A percentile compares a stretch with the other conserved stretches of the same genome.
phyloP scores from a whole-genome alignment of 768 basidiomycete species.

The Amyloporia xantha region DNA sequence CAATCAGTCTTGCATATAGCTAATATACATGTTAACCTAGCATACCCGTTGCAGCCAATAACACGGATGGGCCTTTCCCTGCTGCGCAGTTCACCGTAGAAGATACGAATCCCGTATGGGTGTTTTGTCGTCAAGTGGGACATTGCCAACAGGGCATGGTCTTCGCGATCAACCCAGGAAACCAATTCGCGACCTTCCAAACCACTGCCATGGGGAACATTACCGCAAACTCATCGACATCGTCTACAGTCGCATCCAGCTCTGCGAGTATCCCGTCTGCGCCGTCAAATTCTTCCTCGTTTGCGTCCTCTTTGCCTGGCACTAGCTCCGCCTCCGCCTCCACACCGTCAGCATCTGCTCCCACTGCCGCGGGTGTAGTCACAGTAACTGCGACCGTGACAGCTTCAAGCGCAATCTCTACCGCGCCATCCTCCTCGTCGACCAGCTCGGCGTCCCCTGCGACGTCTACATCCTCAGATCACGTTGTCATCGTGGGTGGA shows the following conservation, averaged over 20 bases:
- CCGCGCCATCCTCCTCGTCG: conserved; percentile 23
- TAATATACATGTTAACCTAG: conserved; percentile 28
- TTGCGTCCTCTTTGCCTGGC: conserved; percentile 11
- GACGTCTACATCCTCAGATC: conserved; percentile 34
- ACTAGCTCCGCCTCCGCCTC: conserved; percentile 18
- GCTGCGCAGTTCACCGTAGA: conserved; percentile 36
- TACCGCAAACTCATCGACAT: conserved; percentile 10
- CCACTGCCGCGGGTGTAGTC: conserved; percentile 27
- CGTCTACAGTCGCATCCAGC: conserved; percentile 4
- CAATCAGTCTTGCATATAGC: neutral
- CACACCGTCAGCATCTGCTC: conserved; percentile 21
- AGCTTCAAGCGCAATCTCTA: conserved; percentile 17
- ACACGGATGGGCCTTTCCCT: conserved; percentile 37
- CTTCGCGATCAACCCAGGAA: conserved; percentile 56
- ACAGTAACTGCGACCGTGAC: conserved; percentile 37
- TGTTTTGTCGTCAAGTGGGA: conserved; percentile 48
- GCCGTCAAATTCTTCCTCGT: conserved; percentile 11
- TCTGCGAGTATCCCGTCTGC: conserved; percentile 9
- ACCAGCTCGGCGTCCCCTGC: conserved; percentile 30
- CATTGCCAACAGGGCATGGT: conserved; percentile 63
- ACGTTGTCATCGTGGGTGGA: conserved; percentile 25
- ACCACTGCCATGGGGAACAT: conserved; percentile 37
- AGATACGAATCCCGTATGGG: conserved; percentile 46
- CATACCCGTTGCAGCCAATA: conserved; percentile 38
- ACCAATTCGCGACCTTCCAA: conserved; percentile 48